Evolutionary conservation across 192 early-diverging fungal genomes (phyloP).

Genomic region (Backusella liffmaniae): DNA sequence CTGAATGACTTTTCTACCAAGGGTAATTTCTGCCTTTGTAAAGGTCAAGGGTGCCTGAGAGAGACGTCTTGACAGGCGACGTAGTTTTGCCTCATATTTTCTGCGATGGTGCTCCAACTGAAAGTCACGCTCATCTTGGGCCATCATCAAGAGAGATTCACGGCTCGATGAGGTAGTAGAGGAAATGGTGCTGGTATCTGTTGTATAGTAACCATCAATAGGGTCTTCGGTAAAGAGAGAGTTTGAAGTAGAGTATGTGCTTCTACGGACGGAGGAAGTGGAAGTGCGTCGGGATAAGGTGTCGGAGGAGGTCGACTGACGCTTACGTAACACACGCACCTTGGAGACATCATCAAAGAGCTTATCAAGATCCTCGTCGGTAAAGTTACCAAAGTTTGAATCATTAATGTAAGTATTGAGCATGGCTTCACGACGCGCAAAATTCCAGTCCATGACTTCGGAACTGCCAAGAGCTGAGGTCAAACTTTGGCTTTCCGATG

Average conservation of each 20-base stretch:
- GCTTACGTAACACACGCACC: constrained; percentile 34
- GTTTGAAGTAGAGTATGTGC: constrained; percentile 13
- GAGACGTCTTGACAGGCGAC: constrained; percentile 31
- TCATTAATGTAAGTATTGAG: constrained; percentile 42
- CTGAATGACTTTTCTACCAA: constrained; percentile 40
- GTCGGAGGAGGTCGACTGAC: constrained; percentile 22
- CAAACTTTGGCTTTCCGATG: neutral
- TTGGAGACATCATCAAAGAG: constrained; percentile 60
- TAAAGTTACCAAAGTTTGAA: constrained; percentile 49
- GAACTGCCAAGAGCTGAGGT: constrained; percentile 19
- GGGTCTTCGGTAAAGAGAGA: constrained; percentile 7
- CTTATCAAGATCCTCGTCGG: constrained; percentile 53
- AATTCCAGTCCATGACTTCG: constrained; percentile 72
- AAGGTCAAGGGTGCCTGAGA: constrained; percentile 31
- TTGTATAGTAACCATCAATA: constrained; percentile 13
- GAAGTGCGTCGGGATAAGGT: constrained; percentile 19
- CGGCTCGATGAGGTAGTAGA: neutral
- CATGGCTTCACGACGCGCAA: constrained; percentile 68
- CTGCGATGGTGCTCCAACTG: constrained; percentile 47
- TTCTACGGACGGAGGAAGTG: constrained; percentile 12
- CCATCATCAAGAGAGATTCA: constrained; percentile 29
- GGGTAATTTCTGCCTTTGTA: constrained; percentile 41
- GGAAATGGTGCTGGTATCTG: constrained; percentile 5
- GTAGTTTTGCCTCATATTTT: constrained; percentile 51
- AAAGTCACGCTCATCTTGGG: constrained; percentile 52